Base-by-base conservation (phyloP, 2,329 filamentous ascomycete genomes). In the Cordyceps pruinosa region DNA sequence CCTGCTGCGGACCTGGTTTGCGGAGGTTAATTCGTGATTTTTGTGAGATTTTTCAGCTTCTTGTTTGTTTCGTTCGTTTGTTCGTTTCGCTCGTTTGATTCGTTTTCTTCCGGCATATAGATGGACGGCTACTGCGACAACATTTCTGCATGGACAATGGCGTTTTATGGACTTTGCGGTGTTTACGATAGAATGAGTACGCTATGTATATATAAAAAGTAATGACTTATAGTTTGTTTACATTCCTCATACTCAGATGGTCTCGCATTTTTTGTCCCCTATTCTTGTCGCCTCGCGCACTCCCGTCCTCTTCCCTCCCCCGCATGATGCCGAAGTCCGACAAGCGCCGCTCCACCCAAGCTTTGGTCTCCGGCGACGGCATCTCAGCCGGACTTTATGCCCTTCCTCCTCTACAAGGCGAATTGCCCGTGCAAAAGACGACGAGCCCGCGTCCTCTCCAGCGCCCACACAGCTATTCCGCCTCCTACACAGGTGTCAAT, bases 1-100 rank as follows among this genome's bases (percentile, higher is more conserved):
- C 28, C 81, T 96, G 63, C 74, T 99, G 75, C 87, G 93, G 73
- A 95, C 95, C 63, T 99, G 95, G 95, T 97, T 99, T 78, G 86
- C 89, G 1, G 84, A 87, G 71, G 83, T 87, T 12, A 79, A 80
- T 63, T 69, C 75, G 6, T 75, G 63, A 66, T 57, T 44, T 56
- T 23, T n/a, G n/a, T n/a, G n/a, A n/a, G n/a, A n/a, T n/a, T n/a
- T 19, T 25, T 3, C 8, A 35, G 34, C 19, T 9, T 37, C 44
- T 21, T 42, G n/a, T 19, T 42, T 17, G 17, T 35, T 63, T 69
- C 75, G 6, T 75, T 62, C 66, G 50, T 50, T 56, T 30, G 19
- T 25, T 10, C 8, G 28, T 46, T 47, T 41, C 7, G 8, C 41
- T 32, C 17, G 19, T 47, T 21, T 13, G 5, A 28, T 56, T 6